Evolutionary conservation across 768 basidiomycete genomes (phyloP).

Genomic region (Lentinula sp.): DNA sequence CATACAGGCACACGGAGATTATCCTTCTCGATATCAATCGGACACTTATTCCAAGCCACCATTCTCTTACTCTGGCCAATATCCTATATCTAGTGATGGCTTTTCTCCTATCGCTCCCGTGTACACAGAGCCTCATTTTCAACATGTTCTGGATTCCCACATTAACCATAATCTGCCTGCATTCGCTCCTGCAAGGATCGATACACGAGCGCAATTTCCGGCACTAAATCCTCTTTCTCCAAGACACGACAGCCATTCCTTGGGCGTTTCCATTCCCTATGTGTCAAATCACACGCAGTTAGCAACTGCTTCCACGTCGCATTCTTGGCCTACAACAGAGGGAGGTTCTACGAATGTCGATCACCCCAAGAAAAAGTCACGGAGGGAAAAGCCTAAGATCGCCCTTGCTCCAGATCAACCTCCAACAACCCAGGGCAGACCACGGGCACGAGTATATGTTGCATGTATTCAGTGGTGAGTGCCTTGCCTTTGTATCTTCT

Average conservation of each 20-base stretch:
- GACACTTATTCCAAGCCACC: neutral
- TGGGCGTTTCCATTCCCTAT: neutral
- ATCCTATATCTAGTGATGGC: neutral
- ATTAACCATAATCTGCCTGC: neutral
- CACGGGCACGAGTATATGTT: conserved; percentile 68
- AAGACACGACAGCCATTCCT: neutral
- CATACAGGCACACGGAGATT: neutral
- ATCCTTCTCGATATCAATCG: neutral
- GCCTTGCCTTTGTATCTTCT: neutral
- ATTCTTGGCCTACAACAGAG: neutral
- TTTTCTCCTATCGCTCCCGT: neutral
- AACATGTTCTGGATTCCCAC: neutral
- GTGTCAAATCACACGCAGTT: neutral
- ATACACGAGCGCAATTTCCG: neutral
- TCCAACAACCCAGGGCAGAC: conserved; percentile 76
- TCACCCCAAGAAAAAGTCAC: conserved; percentile 26
- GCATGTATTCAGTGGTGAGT: conserved; percentile 74
- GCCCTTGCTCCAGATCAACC: conserved; percentile 73
- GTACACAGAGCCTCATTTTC: neutral
- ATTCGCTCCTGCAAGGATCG: neutral
- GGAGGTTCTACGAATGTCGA: neutral
- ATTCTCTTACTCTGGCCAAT: neutral
- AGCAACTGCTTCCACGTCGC: neutral
- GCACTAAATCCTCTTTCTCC: neutral
- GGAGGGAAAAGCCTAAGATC: conserved; percentile 54